phyloP scores from a whole-genome alignment of 306 rosid species.

The Dalbergia cultrata region DNA sequence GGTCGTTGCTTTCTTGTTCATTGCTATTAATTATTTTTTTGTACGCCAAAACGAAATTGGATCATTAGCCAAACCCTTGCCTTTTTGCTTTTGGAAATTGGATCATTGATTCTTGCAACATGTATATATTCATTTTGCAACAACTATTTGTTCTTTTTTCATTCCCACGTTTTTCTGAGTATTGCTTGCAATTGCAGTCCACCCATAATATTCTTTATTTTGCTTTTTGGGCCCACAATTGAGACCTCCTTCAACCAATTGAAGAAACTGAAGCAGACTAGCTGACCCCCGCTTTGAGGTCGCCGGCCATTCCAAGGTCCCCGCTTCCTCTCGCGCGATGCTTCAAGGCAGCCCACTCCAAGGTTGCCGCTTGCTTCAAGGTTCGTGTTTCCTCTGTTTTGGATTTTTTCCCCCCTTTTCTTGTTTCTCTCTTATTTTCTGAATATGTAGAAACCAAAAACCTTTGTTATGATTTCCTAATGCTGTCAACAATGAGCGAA shows the following conservation, averaged over 20 bases:
- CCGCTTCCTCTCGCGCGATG: too few species aligned
- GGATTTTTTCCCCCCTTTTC: too few species aligned
- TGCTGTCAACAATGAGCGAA: too few species aligned
- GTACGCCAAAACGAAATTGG: neutral
- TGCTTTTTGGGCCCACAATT: slow-evolving; percentile 5
- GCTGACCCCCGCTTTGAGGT: too few species aligned
- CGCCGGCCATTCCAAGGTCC: too few species aligned
- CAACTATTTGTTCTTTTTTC: neutral
- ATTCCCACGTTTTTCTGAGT: slow-evolving; percentile 20
- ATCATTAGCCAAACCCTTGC: too few species aligned
- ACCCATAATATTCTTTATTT: neutral
- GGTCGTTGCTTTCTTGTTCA: slow-evolving; percentile 62
- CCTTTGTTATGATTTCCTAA: too few species aligned
- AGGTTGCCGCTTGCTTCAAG: too few species aligned
- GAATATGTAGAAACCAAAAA: too few species aligned
- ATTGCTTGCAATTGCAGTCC: slow-evolving; percentile 47
- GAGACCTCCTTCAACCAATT: neutral
- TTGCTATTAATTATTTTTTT: neutral
- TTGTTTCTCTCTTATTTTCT: too few species aligned
- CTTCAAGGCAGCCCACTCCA: too few species aligned
- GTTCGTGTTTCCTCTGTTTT: too few species aligned
- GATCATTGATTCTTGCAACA: slow-evolving; percentile 31
- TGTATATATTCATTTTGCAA: slow-evolving; percentile 5
- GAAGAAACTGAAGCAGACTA: neutral
- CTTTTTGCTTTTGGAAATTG: neutral